A percentile compares a stretch with the other conserved stretches of the same genome.
These are phyloP conservation scores for Pseudogymnoascus sp. DNA, from an alignment of 2,329 filamentous ascomycete genomes.

Conservation along the genomic window DNA sequence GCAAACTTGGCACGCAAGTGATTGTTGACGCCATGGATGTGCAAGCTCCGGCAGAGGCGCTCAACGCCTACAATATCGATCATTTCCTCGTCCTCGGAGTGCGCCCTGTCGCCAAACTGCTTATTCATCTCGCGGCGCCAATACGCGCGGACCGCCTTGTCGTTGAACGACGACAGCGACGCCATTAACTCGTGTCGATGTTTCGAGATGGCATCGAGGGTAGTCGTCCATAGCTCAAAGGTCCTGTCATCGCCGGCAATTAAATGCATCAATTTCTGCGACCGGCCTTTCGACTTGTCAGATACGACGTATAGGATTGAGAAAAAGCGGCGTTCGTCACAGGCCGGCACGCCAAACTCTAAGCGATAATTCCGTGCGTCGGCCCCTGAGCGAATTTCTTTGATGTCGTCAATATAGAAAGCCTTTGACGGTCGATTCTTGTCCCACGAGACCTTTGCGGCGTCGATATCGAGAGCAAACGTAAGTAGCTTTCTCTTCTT, in stretches of 20 bases:
- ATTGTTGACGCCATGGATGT: conserved; percentile 79
- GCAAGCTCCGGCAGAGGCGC: conserved; percentile 76
- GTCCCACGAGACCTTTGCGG: conserved; percentile 85
- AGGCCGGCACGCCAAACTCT: conserved; percentile 64
- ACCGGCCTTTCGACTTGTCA: conserved; percentile 63
- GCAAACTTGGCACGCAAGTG: conserved; percentile 68
- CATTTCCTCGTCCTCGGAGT: conserved; percentile 52
- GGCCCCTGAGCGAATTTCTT: conserved; percentile 73
- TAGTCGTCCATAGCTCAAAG: conserved; percentile 73
- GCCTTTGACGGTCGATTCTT: conserved; percentile 67
- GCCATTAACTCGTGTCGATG: conserved; percentile 87
- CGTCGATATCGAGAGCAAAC: conserved; percentile 68
- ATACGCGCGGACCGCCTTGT: conserved; percentile 72
- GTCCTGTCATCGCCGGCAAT: conserved; percentile 67
- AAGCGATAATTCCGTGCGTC: conserved; percentile 85
- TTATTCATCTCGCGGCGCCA: conserved; percentile 80
- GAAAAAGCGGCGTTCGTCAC: conserved; percentile 68
- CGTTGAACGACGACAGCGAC: conserved; percentile 75
- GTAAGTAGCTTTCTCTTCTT: conserved; percentile 68
- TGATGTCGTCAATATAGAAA: conserved; percentile 92
- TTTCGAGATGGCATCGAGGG: conserved; percentile 73
- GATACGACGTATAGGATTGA: conserved; percentile 80
- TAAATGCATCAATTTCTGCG: conserved; percentile 75
- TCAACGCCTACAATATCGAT: conserved; percentile 74
- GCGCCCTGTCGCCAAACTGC: conserved; percentile 46